Evolutionary conservation across 805 yeast species (phyloP), one percentile per base, ranked within the genome.

Genomic region (Cyberlindnera bimundalis): DNA sequence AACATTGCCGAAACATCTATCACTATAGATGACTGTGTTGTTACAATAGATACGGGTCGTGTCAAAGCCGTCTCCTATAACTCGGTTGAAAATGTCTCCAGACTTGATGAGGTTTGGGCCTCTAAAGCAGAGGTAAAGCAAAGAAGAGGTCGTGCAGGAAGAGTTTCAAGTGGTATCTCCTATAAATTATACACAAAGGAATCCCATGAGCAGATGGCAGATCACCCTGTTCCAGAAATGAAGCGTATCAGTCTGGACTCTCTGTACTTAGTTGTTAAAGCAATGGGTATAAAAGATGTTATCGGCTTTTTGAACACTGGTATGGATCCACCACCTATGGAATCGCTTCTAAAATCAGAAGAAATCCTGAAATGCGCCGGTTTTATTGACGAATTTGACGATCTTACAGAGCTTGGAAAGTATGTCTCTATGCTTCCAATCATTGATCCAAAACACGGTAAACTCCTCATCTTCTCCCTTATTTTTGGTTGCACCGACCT

Each of bases 111-210:
- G 53, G 70, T 73, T 4, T 91, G 96, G 88, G 87, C 88, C 17
- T 90, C 98, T 0, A 76, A 76, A 47, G 97, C 98, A 0, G 96
- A 95, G 55, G 81, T 81, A 17, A 75, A 79, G 17, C 99, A 91
- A 62, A 76, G 99, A 65, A 72, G 96, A 60, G 99, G 99, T 60
- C 84, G 99, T 68, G 91, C 97, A n/a, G 99, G 99, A 48, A 90
- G 99, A 75, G 88, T 91, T 11, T 76, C 81, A 26, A 70, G 70
- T 19, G 99, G 99, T 42, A 66, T 69, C 12, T 89, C 97, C 47
- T 91, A 79, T 62, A 89, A 85, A 56, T 57, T 91, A 34, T 91
- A 76, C 61, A 82, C 96, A 2, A 65, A 67, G 39, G 75, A 75
- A 3, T 74, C 86, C 0, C 78, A 78, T 52, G 67, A 68, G 5